Evolutionary conservation across 2,329 filamentous ascomycete genomes (phyloP), one percentile per base, ranked within the genome.

Genomic region (Penicillium sp.): DNA sequence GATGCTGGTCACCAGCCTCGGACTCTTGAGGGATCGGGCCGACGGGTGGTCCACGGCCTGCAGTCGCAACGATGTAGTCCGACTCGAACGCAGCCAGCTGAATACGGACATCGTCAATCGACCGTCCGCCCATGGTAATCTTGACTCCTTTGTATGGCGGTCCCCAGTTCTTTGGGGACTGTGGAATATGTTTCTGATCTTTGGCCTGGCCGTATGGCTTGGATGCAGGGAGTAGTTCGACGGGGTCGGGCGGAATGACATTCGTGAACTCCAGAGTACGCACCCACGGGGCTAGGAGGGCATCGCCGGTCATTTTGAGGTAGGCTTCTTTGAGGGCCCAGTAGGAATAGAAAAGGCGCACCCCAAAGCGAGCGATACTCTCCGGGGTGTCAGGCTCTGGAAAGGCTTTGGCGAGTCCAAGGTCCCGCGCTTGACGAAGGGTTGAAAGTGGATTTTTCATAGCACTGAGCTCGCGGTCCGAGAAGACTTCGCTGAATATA

Each of bases 301-400:
- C 80, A 55, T 83, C 80, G 5, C 80, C 80, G 4, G 78, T 78
- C 56, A 84, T 76, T 64, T 83, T 84, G 57, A 83, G 77, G 60
- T 81, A 83, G 1, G 80, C 78, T 55, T 84, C 80, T 55, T 83
- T 83, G 40, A 80, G 73, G 50, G 76, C 78, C 75, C 80, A 84
- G 54, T 76, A 80, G 0, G 79, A 75, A 50, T 82, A 84, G 57
- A 84, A 84, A 1, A 78, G 67, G 0, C 80, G 69, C 14, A 82
- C 58, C 33, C 80, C 78, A 13, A 76, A 73, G 23, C 71, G n/a
- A 79, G 71, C 27, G 73, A 51, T 56, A 50, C 41, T 31, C 42
- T 48, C 23, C 54, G 56, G 26, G 18, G 14, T 17, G 25, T 34
- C 8, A 30, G 33, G 14, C 10, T 28, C 35, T 2, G 42, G 34